These are phyloP conservation scores for Trichothecium sympodiale DNA, from an alignment of 2,329 filamentous ascomycete species.

Conservation along the genomic window DNA sequence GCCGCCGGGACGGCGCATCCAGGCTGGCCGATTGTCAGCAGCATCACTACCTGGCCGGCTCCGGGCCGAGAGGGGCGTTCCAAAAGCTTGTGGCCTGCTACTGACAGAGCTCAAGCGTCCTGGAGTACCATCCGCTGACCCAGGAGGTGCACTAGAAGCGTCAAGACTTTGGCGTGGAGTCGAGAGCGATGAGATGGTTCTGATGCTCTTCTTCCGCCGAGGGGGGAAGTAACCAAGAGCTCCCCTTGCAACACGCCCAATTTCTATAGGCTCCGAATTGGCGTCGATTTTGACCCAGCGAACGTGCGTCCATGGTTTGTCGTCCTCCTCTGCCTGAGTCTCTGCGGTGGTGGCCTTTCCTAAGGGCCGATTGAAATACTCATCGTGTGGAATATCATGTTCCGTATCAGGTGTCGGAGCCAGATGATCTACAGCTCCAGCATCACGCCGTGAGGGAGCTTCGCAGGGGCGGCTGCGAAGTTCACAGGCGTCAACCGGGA, in stretches of 20 bases:
- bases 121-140: constrained; percentile 20
- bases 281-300: constrained; percentile 79
- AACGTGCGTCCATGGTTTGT: constrained; percentile 72
- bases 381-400: constrained; percentile 20
- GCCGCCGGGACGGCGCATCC: constrained; percentile 76
- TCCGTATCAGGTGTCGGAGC: constrained; percentile 31
- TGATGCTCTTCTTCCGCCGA: constrained; percentile 71
- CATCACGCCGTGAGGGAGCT: constrained; percentile 30
- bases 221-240: constrained; percentile 87
- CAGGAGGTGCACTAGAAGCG: constrained; percentile 32
- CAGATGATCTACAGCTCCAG: constrained; percentile 37
- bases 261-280: constrained; percentile 60
- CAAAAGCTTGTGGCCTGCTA: constrained; percentile 20
- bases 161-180: constrained; percentile 60
- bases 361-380: constrained; percentile 23
- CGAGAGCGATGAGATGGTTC: constrained; percentile 52
- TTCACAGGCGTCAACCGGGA: constrained; percentile 84
- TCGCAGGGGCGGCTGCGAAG: constrained; percentile 63
- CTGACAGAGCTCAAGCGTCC: constrained; percentile 31
- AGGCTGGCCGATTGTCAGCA: constrained; percentile 34
- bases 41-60: constrained; percentile 25
- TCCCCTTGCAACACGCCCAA: constrained; percentile 71
- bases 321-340: constrained; percentile 32
- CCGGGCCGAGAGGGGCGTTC: constrained; percentile 22
- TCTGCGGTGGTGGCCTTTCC: constrained; percentile 1